Conservation (phyloP, 305 asterid genomes). For the Fraxinus greggii region DNA sequence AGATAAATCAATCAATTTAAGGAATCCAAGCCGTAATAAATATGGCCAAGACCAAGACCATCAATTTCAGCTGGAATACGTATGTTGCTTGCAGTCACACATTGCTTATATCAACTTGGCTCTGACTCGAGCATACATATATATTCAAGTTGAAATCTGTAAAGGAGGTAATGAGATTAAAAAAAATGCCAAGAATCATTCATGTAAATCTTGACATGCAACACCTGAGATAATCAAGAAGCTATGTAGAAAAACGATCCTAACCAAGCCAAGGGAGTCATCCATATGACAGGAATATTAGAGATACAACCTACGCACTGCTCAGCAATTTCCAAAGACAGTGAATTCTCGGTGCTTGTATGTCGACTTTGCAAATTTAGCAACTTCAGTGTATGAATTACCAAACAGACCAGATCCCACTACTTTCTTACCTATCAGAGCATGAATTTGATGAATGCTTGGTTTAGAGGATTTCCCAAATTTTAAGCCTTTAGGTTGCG, state of each 20-base stretch:
- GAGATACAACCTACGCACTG: not conserved
- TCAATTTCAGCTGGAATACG: slow-evolving; percentile 2
- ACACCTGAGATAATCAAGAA: not conserved
- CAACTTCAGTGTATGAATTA: not conserved
- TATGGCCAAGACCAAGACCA: not conserved
- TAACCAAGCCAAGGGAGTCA: not conserved
- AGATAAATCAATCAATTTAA: not conserved
- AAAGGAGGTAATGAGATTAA: not conserved
- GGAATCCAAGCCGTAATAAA: not conserved
- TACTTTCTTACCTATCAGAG: not conserved
- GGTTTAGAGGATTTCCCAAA: not conserved
- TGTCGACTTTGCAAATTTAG: not conserved
- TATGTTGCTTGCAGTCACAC: slow-evolving; percentile 13
- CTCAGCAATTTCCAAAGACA: not conserved
- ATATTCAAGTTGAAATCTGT: not conserved
- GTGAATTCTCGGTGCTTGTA: not conserved
- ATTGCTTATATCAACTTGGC: slow-evolving; percentile 12
- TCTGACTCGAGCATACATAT: slow-evolving; percentile 5
- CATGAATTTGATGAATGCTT: not conserved
- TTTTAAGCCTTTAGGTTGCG: not conserved
- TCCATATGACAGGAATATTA: not conserved
- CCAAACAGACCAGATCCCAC: not conserved
- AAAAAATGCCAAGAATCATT: not conserved
- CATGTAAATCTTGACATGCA: not conserved
- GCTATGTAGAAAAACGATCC: not conserved